phyloP scores from a whole-genome alignment of 768 basidiomycete genomes.

The Boletus sensibilis region DNA sequence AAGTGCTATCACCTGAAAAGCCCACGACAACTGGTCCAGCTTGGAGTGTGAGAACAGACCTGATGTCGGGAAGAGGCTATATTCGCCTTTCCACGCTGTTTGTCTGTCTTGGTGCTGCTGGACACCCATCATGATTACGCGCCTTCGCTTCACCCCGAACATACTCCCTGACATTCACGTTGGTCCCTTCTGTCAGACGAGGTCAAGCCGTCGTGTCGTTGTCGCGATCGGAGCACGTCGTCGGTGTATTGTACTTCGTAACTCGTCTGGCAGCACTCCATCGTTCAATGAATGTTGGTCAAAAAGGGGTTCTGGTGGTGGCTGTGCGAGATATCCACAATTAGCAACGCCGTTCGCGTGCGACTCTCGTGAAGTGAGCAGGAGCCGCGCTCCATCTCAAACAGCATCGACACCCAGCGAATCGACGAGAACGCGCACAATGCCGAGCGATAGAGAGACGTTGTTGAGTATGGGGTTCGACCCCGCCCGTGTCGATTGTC shows the following conservation, averaged over 20 bases:
- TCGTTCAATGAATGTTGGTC: neutral
- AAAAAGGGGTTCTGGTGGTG: neutral
- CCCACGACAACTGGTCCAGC: neutral
- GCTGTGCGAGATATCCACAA: neutral
- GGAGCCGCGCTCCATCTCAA: neutral
- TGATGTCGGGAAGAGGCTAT: no score
- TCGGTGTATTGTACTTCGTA: no score
- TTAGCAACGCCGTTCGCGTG: neutral
- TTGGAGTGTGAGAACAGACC: neutral
- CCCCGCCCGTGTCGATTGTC: conserved; percentile 79
- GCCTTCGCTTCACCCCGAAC: neutral
- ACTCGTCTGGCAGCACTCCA: neutral
- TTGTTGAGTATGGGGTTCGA: conserved; percentile 89
- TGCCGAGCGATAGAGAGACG: conserved; percentile 65
- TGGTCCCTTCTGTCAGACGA: no score
- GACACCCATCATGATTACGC: no score
- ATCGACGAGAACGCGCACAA: conserved; percentile 14
- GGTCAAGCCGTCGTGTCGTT: no score
- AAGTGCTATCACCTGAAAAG: neutral
- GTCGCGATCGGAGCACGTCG: no score
- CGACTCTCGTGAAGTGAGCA: neutral
- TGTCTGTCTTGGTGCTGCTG: no score
- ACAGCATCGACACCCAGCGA: neutral
- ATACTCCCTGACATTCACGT: conserved; percentile 11
- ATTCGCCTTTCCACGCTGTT: neutral